A percentile compares a stretch with the other conserved stretches of the same genome.
Evolutionary conservation across 2,329 filamentous ascomycete genomes (phyloP).

Genomic region (Colletotrichum cordylinicola): DNA sequence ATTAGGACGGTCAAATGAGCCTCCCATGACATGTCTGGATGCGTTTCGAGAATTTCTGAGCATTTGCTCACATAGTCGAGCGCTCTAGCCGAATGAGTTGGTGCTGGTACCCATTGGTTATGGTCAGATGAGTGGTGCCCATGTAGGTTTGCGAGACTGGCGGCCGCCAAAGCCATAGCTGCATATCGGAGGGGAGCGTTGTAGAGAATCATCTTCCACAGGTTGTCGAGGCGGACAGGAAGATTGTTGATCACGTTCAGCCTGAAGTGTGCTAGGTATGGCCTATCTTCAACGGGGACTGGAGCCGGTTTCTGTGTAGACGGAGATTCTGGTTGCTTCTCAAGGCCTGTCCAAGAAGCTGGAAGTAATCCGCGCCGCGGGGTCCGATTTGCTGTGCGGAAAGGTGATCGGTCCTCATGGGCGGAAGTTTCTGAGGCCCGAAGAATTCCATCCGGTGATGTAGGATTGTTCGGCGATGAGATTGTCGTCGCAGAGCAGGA

Average conservation of each 20-base stretch:
- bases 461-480: background rate
- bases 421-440: background rate
- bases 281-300: background rate
- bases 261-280: background rate
- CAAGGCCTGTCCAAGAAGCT: background rate
- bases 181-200: background rate
- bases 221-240: background rate
- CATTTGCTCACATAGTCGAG: background rate
- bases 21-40: background rate
- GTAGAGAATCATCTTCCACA: background rate
- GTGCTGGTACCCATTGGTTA: background rate
- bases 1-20: background rate
- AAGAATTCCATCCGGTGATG: background rate
- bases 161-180: background rate
- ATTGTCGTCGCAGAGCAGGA: background rate
- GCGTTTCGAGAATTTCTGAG: background rate
- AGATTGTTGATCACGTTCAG: background rate
- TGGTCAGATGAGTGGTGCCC: background rate
- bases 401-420: background rate
- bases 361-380: background rate
- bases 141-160: background rate
- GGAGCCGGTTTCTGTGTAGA: background rate
- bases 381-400: background rate
- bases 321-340: background rate
- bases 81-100: background rate